Percentiles rank a stretch among this genome's conserved stretches.
These are phyloP conservation scores for Mucor lusitanicus DNA, from an alignment of 371 early-diverging fungal genomes.

Conservation along the genomic window DNA sequence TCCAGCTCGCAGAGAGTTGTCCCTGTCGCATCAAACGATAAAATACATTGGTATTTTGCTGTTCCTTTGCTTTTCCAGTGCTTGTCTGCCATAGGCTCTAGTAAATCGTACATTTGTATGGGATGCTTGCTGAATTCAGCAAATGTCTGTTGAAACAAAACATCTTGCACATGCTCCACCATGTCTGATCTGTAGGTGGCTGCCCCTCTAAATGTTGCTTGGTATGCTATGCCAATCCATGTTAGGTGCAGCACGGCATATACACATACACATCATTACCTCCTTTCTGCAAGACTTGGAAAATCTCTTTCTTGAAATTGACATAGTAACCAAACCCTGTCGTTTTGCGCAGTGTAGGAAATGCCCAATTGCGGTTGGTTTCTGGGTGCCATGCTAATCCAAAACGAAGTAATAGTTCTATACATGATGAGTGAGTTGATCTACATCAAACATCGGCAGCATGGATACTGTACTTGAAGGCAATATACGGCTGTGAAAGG, in stretches of 20 bases:
- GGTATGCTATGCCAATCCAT: conserved; percentile 4
- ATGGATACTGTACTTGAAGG: conserved; percentile 16
- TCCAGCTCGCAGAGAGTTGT: neutral
- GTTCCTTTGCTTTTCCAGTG: neutral
- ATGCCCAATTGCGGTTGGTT: conserved; percentile 22
- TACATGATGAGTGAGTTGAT: neutral
- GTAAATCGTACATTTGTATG: neutral
- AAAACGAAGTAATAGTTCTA: conserved; percentile 26
- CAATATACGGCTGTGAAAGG: conserved; percentile 12
- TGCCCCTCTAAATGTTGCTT: conserved; percentile 7
- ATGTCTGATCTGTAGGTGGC: conserved; percentile 22
- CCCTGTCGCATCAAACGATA: neutral
- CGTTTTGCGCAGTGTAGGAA: conserved; percentile 2
- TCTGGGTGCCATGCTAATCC: conserved; percentile 21
- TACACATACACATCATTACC: neutral
- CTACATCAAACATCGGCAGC: neutral
- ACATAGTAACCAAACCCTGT: conserved; percentile 24
- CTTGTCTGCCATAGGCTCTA: neutral
- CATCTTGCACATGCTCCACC: conserved; percentile 7
- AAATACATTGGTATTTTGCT: conserved; percentile 22
- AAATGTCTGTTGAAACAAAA: conserved; percentile 6
- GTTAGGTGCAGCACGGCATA: neutral
- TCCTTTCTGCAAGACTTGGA: conserved; percentile 9
- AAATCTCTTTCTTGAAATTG: conserved; percentile 1
- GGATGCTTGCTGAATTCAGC: conserved; percentile 5